phyloP scores from a whole-genome alignment of 2,329 filamentous ascomycete genomes.

The Botrytis deweyae region DNA sequence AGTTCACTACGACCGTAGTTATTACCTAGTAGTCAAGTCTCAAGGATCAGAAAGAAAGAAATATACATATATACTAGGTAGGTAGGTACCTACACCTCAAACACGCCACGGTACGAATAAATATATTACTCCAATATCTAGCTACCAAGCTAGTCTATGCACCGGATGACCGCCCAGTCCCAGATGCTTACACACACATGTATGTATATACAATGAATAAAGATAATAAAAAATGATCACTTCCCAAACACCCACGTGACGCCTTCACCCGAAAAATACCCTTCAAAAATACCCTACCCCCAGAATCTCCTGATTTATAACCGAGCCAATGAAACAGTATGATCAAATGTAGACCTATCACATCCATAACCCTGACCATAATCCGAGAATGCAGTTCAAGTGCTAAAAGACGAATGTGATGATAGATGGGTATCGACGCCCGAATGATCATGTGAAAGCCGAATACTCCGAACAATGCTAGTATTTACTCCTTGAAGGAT shows the following conservation, averaged over 20 bases:
- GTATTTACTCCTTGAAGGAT: conserved; percentile 7
- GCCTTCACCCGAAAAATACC: not conserved
- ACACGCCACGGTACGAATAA: not conserved
- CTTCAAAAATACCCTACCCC: not conserved
- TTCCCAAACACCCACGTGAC: not conserved
- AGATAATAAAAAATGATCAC: not conserved
- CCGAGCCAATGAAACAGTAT: not conserved
- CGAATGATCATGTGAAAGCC: not conserved
- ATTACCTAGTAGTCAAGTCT: no score
- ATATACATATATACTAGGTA: not conserved
- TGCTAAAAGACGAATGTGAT: not conserved
- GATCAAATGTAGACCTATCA: not conserved
- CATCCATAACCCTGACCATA: not conserved
- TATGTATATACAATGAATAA: not conserved
- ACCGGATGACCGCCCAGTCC: not conserved
- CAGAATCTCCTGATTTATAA: not conserved
- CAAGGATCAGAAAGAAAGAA: not conserved
- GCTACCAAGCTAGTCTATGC: not conserved
- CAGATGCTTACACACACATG: not conserved
- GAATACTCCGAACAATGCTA: conserved; percentile 13
- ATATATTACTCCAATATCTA: not conserved
- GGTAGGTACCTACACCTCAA: not conserved
- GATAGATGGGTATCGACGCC: conserved; percentile 1
- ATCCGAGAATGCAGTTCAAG: not conserved
- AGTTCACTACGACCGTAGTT: no score